Percentiles rank a stretch among this genome's conserved stretches.
Evolutionary conservation across 495 filamentous ascomycete genomes (phyloP).

Genomic region (Trypethelium eluteriae): DNA sequence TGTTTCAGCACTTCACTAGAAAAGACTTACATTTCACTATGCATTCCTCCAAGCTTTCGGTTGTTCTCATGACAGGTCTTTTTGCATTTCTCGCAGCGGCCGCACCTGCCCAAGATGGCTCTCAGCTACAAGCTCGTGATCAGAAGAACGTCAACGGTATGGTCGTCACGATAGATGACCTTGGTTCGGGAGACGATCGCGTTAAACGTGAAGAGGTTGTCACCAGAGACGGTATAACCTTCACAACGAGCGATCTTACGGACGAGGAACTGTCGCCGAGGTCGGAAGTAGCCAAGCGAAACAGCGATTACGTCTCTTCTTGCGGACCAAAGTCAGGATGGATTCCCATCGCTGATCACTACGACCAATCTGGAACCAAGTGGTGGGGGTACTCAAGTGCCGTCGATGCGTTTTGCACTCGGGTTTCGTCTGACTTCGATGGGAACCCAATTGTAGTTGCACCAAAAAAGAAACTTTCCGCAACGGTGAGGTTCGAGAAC

Average conservation of each 20-base stretch:
- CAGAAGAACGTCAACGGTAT: background rate
- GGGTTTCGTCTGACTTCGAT: background rate
- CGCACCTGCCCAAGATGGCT: background rate
- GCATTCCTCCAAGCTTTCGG: background rate
- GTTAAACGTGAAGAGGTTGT: background rate
- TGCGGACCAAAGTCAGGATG: background rate
- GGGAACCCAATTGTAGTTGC: background rate
- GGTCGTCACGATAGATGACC: background rate
- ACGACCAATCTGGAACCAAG: background rate
- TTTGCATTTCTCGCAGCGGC: background rate
- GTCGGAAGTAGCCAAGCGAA: background rate
- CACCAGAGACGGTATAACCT: background rate
- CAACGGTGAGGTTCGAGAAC: background rate
- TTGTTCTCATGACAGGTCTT: background rate
- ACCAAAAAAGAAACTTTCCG: background rate
- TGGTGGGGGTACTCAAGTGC: background rate
- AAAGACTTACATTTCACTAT: no score
- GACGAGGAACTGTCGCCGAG: background rate
- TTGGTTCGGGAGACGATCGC: background rate
- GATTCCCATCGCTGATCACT: background rate
- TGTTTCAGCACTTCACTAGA: no score
- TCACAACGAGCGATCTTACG: background rate
- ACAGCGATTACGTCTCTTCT: constrained; percentile 1
- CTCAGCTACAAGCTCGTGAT: background rate
- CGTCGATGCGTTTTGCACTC: background rate